Evolutionary conservation across 75 land plant genomes (phyloP), one percentile per base, ranked within the genome.

Genomic region (Picea sitchensis): DNA sequence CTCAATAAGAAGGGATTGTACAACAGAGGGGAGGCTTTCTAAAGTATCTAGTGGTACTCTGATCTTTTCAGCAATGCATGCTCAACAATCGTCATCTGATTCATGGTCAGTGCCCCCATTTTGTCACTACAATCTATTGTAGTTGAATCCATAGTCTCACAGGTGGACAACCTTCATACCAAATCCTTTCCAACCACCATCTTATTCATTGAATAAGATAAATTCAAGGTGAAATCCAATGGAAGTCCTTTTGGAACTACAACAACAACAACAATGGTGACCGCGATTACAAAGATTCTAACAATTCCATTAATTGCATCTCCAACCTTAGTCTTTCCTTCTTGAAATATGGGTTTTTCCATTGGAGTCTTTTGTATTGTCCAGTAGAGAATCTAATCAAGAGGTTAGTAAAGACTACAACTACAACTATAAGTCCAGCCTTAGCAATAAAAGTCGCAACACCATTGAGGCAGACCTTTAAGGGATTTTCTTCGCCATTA

Each of bases 391-490:
- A 26, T 26, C 26, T 26, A 59, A 14, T 73, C 67, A 80, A 72
- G 3, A 80, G 79, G 58, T 90, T 84, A 38, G 81, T 65, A 26
- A 93, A 89, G 58, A 93, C 95, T 21, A 77, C 3, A 60, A 78
- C 78, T 62, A 93, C 95, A 47, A 93, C 95, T 8, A 85, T 4
- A 4, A 91, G 84, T 38, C 93, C 95, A 73, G 91, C 85, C 32
- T 84, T 84, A 31, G 93, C 95, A 81, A 93, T 87, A 30, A 93
- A 86, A 76, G 93, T 93, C 14, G 95, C 93, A 81, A 91, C 89
- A 20, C 93, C 95, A 86, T 91, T 93, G 65, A 93, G 81, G 31
- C 95, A 82, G 26, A 83, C 90, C 82, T 88, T 86, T 76, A 90
- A 64, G 23, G 92, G 92, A 58, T 91, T 90, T 80, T 87, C 87